Conservation (phyloP, 75 land plant genomes). For the Picea sitchensis region DNA sequence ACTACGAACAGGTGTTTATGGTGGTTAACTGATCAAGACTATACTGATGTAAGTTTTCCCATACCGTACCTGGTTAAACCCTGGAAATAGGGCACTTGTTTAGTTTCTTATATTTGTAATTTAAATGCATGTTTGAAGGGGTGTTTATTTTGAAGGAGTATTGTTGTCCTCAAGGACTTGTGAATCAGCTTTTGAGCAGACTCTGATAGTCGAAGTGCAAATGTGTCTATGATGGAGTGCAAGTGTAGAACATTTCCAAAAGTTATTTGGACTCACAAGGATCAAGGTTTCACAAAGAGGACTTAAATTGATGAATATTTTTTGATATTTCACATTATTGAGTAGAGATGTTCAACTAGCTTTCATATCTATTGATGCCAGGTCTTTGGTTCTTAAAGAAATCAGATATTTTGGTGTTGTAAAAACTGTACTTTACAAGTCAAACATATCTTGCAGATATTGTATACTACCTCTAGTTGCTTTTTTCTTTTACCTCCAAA, state of each 20-base stretch:
- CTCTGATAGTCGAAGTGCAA: not conserved
- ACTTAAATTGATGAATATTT: not conserved
- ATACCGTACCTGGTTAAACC: not conserved
- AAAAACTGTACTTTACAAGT: not conserved
- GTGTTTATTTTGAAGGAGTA: not conserved
- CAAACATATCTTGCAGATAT: not conserved
- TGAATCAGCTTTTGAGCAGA: not conserved
- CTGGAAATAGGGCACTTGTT: not conserved
- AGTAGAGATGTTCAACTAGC: not conserved
- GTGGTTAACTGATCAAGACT: conserved; percentile 96
- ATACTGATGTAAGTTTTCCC: conserved; percentile 73
- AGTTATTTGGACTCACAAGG: not conserved
- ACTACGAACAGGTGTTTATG: conserved; percentile 78
- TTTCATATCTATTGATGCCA: not conserved
- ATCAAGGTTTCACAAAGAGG: not conserved
- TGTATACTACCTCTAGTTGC: not conserved
- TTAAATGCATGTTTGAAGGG: conserved; percentile 1
- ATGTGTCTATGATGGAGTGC: not conserved
- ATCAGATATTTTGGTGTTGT: not conserved
- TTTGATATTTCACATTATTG: not conserved
- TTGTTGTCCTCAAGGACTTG: not conserved
- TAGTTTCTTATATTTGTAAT: not conserved
- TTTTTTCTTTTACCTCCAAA: no score
- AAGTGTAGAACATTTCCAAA: not conserved
- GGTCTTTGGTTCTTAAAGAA: not conserved